Conservation (phyloP, 768 basidiomycete genomes). For the Fibroporia radiculosa region DNA sequence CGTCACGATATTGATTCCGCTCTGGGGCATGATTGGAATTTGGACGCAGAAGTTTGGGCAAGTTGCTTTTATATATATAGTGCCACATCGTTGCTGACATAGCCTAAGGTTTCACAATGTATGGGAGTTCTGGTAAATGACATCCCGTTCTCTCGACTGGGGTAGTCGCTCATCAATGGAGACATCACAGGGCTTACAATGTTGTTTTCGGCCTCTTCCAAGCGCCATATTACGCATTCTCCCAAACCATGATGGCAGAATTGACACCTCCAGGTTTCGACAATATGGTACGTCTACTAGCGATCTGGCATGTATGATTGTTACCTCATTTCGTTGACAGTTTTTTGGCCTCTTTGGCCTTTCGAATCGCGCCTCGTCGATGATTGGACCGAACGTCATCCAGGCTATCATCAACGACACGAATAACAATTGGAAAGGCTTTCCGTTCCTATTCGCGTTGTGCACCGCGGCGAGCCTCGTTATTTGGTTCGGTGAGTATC, state of each 20-base stretch:
- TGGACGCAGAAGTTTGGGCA: constrained; percentile 74
- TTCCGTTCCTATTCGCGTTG: constrained; percentile 75
- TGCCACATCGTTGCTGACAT: background rate
- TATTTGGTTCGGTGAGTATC: constrained; percentile 60
- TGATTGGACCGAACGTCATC: constrained; percentile 82
- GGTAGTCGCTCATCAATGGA: background rate
- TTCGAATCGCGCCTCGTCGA: constrained; percentile 78
- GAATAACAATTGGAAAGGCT: constrained; percentile 76
- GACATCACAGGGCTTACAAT: constrained; percentile 60
- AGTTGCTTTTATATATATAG: constrained; percentile 17
- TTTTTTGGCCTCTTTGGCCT: constrained; percentile 86
- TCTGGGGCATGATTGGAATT: constrained; percentile 84
- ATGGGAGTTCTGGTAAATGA: constrained; percentile 84
- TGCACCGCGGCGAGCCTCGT: constrained; percentile 58
- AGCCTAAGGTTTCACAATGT: constrained; percentile 56
- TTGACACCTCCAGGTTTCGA: constrained; percentile 84
- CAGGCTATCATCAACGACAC: constrained; percentile 72
- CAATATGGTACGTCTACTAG: constrained; percentile 44
- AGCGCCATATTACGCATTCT: constrained; percentile 82
- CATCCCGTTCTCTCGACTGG: constrained; percentile 8
- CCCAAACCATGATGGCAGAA: constrained; percentile 86
- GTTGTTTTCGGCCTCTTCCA: constrained; percentile 76
- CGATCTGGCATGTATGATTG: background rate
- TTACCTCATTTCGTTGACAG: constrained; percentile 26
- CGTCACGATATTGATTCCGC: constrained; percentile 67